Evolutionary conservation across 805 yeast species (phyloP).

Genomic region (Candida sakaeoensis): DNA sequence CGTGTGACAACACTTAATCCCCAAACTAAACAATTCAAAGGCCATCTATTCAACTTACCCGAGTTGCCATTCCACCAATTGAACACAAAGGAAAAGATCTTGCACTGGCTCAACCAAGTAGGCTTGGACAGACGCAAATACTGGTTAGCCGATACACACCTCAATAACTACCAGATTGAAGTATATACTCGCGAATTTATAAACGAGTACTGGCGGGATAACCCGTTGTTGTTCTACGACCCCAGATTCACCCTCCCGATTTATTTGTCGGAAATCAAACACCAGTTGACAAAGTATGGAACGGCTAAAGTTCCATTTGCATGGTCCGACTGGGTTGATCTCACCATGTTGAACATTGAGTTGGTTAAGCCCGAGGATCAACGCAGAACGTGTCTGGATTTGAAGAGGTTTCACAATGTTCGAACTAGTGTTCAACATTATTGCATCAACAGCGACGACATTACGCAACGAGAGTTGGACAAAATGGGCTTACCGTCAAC

Average conservation of each 20-base stretch:
- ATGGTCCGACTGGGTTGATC: conserved; percentile 57
- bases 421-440: conserved; percentile 15
- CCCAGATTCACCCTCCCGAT: conserved; percentile 55
- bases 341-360: conserved; percentile 35
- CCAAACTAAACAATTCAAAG: too few species aligned
- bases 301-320: conserved; percentile 33
- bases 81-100: conserved; percentile 14
- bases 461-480: conserved; percentile 17
- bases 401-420: conserved; percentile 17
- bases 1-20: not conserved
- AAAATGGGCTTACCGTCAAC: conserved; percentile 19
- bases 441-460: conserved; percentile 16
- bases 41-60: conserved; percentile 15
- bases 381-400: conserved; percentile 19
- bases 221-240: conserved; percentile 36
- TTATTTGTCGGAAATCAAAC: conserved; percentile 39
- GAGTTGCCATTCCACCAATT: conserved; percentile 15
- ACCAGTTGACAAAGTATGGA: conserved; percentile 15
- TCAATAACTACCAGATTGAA: conserved; percentile 17
- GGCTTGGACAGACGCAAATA: conserved; percentile 18
- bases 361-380: conserved; percentile 16
- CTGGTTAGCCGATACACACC: conserved; percentile 26
- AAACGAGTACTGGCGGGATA: conserved; percentile 17
- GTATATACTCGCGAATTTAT: conserved; percentile 17
- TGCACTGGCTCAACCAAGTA: conserved; percentile 18